phyloP scores from a whole-genome alignment of 108 stramenopile species.

The Skeletonema tropicum region DNA sequence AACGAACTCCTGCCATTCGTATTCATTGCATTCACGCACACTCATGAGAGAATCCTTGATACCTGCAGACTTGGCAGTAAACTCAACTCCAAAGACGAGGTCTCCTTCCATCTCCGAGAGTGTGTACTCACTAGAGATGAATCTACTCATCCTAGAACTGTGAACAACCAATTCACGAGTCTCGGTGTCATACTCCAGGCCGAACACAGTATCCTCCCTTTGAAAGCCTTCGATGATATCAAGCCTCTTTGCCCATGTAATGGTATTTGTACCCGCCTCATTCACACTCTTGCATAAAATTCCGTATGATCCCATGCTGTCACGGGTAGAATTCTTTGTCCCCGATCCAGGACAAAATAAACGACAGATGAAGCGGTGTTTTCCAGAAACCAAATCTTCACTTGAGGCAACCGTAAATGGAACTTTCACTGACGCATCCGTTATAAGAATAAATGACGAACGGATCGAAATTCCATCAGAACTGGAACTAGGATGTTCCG shows the following conservation, averaged over 20 bases:
- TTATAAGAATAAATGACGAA: conserved; percentile 2
- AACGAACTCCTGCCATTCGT: conserved; percentile 15
- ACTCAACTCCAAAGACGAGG: conserved; percentile 26
- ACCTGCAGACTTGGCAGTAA: conserved; percentile 7
- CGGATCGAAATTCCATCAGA: background rate
- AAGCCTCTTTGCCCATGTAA: conserved; percentile 15
- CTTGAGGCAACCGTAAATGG: conserved; percentile 10
- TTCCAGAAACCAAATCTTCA: conserved; percentile 12
- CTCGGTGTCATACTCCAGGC: conserved; percentile 27
- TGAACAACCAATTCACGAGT: conserved; percentile 8
- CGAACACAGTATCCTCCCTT: conserved; percentile 26
- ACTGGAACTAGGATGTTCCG: background rate
- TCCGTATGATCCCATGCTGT: conserved; percentile 26
- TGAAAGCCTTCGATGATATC: conserved; percentile 10
- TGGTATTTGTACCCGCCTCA: background rate
- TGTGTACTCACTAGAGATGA: background rate
- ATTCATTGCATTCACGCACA: conserved; percentile 25
- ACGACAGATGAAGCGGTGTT: conserved; percentile 28
- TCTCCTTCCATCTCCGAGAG: conserved; percentile 16
- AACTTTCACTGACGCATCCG: conserved; percentile 3
- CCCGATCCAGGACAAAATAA: conserved; percentile 28
- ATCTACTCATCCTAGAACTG: background rate
- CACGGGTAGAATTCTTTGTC: conserved; percentile 2
- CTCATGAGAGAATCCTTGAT: conserved; percentile 21
- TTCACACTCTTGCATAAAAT: conserved; percentile 12